A percentile compares a stretch with the other conserved stretches of the same genome.
Conservation (phyloP, 495 filamentous ascomycete genomes). For the Penicillium alfredii region DNA sequence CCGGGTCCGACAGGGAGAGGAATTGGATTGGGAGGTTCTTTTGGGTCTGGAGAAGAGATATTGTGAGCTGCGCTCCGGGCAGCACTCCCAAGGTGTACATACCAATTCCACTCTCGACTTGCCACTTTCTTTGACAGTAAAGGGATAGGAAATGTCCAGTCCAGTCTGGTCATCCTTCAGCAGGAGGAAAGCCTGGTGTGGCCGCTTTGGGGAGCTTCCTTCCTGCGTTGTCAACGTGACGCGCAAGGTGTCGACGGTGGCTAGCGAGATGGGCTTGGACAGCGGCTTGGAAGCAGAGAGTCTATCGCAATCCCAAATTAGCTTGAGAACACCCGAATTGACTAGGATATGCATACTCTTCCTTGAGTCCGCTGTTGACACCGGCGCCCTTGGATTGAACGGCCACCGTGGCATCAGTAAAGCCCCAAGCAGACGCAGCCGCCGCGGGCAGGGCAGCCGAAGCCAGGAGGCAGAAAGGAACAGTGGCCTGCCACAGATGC, state of each 20-base stretch:
- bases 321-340: constrained; percentile 1
- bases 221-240: constrained; percentile 75
- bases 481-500: constrained; percentile 38
- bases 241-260: constrained; percentile 69
- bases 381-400: constrained; percentile 67
- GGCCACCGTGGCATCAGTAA: constrained; percentile 76
- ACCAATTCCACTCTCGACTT: constrained; percentile 82
- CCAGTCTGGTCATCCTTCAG: constrained; percentile 67
- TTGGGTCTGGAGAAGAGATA: constrained; percentile 54
- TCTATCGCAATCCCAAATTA: constrained; percentile 37
- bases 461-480: constrained; percentile 37
- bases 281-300: constrained; percentile 58
- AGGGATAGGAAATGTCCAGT: constrained; percentile 82
- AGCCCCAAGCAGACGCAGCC: constrained; percentile 75
- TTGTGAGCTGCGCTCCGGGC: constrained; percentile 5
- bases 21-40: constrained; percentile 88
- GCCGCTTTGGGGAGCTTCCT: constrained; percentile 66
- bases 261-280: constrained; percentile 57
- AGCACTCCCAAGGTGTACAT: constrained; percentile 25
- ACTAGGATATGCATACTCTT: constrained; percentile 49
- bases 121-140: constrained; percentile 79
- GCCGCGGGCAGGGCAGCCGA: constrained; percentile 32
- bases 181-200: constrained; percentile 89
- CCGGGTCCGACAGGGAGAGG: constrained; percentile 55
- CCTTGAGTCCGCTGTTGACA: constrained; percentile 58